phyloP scores from a whole-genome alignment of 257 asterid species.

The Osmanthus fragrans region DNA sequence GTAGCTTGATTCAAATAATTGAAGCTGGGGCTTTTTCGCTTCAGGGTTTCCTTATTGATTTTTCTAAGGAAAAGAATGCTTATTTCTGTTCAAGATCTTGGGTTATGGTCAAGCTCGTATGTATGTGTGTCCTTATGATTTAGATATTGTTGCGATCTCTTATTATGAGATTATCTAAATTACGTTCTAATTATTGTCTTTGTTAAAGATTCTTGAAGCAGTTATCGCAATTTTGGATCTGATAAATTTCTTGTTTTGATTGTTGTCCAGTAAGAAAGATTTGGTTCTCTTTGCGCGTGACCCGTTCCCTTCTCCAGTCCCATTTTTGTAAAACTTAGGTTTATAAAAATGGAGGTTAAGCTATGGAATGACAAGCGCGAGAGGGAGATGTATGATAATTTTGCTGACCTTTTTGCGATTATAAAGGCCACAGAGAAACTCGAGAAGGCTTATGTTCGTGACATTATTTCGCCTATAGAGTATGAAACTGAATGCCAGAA shows the following conservation, averaged over 20 bases:
- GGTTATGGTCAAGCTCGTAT: neutral
- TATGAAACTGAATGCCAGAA: constrained; percentile 82
- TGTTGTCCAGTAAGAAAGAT: constrained; percentile 38
- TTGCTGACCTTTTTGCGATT: constrained; percentile 84
- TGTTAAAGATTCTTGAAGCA: neutral
- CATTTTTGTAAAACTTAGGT: neutral
- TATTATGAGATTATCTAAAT: neutral
- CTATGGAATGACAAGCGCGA: constrained; percentile 98
- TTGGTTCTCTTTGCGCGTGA: constrained; percentile 82
- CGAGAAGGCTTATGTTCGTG: constrained; percentile 85
- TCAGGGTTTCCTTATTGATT: neutral
- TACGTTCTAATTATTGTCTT: neutral
- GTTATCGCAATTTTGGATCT: neutral
- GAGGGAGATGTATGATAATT: constrained; percentile 88
- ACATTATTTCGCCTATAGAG: constrained; percentile 57
- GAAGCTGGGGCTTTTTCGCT: neutral
- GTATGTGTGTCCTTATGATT: neutral
- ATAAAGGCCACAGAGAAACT: constrained; percentile 91
- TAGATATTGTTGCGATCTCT: neutral
- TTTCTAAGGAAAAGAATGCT: neutral
- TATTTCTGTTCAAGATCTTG: neutral
- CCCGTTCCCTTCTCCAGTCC: constrained; percentile 94
- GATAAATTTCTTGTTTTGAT: constrained; percentile 10
- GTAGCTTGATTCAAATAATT: neutral
- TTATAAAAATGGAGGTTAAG: constrained; percentile 76